Conservation (phyloP, 2,329 filamentous ascomycete genomes). For the Aureobasidium namibiae region DNA sequence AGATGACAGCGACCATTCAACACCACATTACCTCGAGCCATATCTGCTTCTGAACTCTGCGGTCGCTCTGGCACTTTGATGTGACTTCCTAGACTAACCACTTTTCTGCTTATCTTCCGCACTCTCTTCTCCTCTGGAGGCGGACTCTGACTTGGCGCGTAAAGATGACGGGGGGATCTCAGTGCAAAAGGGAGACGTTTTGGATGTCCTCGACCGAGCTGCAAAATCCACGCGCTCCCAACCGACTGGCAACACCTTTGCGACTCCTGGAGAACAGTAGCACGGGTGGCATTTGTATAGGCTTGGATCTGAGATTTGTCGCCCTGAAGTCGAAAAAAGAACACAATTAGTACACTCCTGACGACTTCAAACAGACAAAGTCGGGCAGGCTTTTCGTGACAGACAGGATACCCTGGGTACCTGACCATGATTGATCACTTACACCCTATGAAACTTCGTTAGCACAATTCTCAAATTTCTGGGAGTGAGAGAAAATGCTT, state of each 20-base stretch:
- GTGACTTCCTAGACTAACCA: not conserved
- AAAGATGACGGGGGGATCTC: not conserved
- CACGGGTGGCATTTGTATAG: not conserved
- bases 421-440: too few relatives aligned
- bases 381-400: too few relatives aligned
- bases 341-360: not conserved
- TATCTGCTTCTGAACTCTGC: too few relatives aligned
- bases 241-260: not conserved
- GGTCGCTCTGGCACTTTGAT: not conserved
- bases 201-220: too few relatives aligned
- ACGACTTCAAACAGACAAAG: not conserved
- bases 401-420: too few relatives aligned
- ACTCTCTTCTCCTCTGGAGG: not conserved
- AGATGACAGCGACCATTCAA: too few relatives aligned
- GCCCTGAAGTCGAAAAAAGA: not conserved
- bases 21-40: too few relatives aligned
- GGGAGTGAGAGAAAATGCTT: too few relatives aligned
- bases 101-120: not conserved
- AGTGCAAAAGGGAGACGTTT: not conserved
- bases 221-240: not conserved
- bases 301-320: not conserved
- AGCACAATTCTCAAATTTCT: too few relatives aligned
- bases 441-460: too few relatives aligned
- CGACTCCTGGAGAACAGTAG: not conserved
- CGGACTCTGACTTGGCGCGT: not conserved